These are phyloP conservation scores for Colletotrichum kahawae DNA, from an alignment of 2,329 filamentous ascomycete genomes.

Conservation along the genomic window DNA sequence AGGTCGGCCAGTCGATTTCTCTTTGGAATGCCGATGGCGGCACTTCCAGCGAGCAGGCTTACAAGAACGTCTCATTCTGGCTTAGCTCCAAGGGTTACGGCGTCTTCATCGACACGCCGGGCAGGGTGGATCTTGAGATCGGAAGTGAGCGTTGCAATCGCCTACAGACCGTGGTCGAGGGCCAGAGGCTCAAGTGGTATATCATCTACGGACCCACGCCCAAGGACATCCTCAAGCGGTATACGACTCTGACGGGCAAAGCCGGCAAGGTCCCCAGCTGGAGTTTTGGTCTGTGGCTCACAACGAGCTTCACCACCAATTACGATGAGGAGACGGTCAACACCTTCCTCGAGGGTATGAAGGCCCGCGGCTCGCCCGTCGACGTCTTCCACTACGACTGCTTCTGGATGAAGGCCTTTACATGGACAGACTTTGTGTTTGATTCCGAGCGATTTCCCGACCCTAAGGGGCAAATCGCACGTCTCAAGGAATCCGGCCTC, in stretches of 20 bases:
- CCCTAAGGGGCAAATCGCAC: conserved; percentile 65
- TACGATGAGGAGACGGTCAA: conserved; percentile 74
- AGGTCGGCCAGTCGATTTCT: conserved; percentile 72
- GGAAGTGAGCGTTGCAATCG: conserved; percentile 76
- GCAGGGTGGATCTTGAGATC: conserved; percentile 73
- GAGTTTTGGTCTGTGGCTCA: conserved; percentile 80
- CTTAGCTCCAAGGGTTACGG: conserved; percentile 77
- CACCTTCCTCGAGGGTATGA: conserved; percentile 73
- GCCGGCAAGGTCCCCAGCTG: conserved; percentile 71
- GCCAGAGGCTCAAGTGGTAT: conserved; percentile 75
- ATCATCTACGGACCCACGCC: conserved; percentile 74
- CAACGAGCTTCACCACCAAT: conserved; percentile 76
- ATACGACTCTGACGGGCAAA: conserved; percentile 70
- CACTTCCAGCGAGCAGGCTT: conserved; percentile 72
- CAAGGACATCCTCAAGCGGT: conserved; percentile 73
- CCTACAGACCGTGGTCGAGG: conserved; percentile 72
- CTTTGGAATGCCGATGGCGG: conserved; percentile 71
- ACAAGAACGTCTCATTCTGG: conserved; percentile 76
- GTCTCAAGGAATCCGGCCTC: conserved; percentile 67
- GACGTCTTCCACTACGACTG: conserved; percentile 80
- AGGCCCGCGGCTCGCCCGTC: conserved; percentile 66
- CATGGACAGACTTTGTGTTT: conserved; percentile 79
- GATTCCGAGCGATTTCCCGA: conserved; percentile 72
- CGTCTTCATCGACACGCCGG: conserved; percentile 75
- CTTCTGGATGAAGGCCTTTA: conserved; percentile 79